Base-by-base conservation (phyloP, 805 yeast species). In the Candida tammaniensis region DNA sequence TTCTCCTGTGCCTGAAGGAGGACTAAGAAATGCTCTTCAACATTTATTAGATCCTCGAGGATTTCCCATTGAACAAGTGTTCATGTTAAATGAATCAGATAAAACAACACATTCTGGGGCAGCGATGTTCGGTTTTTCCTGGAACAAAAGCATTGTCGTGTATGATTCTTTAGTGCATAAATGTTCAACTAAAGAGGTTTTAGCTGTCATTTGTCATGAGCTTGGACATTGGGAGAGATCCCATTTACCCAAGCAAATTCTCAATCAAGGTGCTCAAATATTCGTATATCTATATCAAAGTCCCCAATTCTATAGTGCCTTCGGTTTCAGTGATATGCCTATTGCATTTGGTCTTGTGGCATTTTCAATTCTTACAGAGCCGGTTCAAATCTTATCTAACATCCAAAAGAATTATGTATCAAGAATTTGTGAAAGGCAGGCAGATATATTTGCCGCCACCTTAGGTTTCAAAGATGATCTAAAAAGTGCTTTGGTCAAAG, bases 91-190 rank as follows among this genome's bases (percentile, higher is more conserved):
- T 57, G 96, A 96, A 11, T 89, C 97, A 27, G 85, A 82, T 54
- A 82, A 97, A 66, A 86, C 96, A 1, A 77, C 93, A 5, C 98
- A 91, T 62, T 89, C 97, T 7, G 93, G 91, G 55, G 98, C 98
- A 24, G 87, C 86, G 59, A 89, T 91, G 55, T 76, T 83, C 48
- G 98, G 98, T 4, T 71, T 91, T 49, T 98, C 98, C 26, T 89
- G 96, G 89, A 78, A 86, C 35, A 93, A 91, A 64, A 89, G 87
- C 59, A 91, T 91, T 63, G 97, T 93, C 32, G 72, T 91, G 24
- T 93, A 70, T 55, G 98, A 91, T 51, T 91, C 97, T 5, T 72
- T 91, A 62, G 80, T 91, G 43, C 77, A 84, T 40, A 81, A 85
- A 39, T 79, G 86, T 24, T 61, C 87, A 16, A 72, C 76, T 17